Conservation (phyloP, 495 filamentous ascomycete species). For the Aspergillus kassunensis region DNA sequence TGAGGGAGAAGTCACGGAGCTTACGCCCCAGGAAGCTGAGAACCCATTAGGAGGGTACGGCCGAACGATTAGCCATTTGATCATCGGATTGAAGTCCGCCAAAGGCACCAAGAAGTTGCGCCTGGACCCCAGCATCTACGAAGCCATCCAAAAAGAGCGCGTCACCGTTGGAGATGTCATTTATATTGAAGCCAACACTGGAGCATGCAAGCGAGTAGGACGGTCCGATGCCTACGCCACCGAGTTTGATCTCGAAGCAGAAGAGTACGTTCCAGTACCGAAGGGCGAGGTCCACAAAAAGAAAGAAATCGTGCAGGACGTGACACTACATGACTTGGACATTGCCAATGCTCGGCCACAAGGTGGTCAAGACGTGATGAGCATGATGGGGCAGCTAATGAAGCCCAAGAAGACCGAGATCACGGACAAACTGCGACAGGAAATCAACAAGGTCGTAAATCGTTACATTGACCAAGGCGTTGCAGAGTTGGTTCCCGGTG, state of each 20-base stretch:
- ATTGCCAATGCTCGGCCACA: conserved; percentile 92
- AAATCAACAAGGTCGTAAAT: conserved; percentile 98
- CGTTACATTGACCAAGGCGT: conserved; percentile 97
- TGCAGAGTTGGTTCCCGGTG: conserved; percentile 94
- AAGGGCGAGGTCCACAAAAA: conserved; percentile 99
- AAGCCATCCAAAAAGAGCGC: conserved; percentile 96
- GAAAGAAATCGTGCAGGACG: conserved; percentile 99
- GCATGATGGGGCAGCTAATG: conserved; percentile 99
- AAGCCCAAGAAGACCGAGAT: conserved; percentile 99
- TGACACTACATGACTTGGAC: conserved; percentile 93
- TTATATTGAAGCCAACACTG: conserved; percentile 98
- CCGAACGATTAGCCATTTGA: conserved; percentile 85
- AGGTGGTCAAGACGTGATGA: conserved; percentile 98
- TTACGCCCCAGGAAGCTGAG: conserved; percentile 95
- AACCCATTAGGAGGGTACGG: conserved; percentile 95
- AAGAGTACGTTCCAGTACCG: conserved; percentile 97
- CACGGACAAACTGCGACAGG: conserved; percentile 87
- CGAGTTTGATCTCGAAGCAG: conserved; percentile 96
- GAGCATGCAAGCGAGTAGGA: conserved; percentile 93
- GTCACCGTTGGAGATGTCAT: conserved; percentile 95
- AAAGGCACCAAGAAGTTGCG: conserved; percentile 96
- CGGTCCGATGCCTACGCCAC: conserved; percentile 94
- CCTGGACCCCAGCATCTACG: conserved; percentile 95
- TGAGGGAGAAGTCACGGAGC: conserved; percentile 92
- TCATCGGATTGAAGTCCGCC: conserved; percentile 85